Evolutionary conservation across 495 filamentous ascomycete genomes (phyloP), one percentile per base, ranked within the genome.

Genomic region (Tuber aestivum): DNA sequence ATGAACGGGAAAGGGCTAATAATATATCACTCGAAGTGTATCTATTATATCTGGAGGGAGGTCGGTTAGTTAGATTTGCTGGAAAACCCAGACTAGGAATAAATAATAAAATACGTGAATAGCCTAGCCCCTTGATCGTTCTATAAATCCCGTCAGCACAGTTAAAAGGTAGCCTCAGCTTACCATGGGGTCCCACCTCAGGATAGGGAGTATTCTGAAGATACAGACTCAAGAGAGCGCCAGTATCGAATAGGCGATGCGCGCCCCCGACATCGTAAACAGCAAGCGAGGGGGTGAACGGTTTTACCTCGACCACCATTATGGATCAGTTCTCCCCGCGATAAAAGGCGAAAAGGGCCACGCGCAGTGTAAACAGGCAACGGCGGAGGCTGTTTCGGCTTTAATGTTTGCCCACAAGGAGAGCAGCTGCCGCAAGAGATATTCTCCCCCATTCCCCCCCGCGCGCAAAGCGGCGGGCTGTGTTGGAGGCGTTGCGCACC

Each of bases 121-220:
- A 65, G 27, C 56, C 56, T 65, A 2, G 56, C 56, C 12, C 56
- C 56, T 65, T 65, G 56, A 65, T 65, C 56, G 56, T 65, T 65
- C 56, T 65, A 32, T 18, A 12, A 20, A 65, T 20, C 27, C 56
- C 27, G 2, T 65, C 12, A 65, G 56, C 56, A 65, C 3, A 8
- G 56, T 35, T 20, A 65, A 35, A 18, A 7, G 56, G 16, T 16
- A 35, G 3, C 27, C 27, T 65, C 32, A 2, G 14, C 7, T 35
- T 18, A 27, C 27, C 27, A 65, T 35, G 56, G 32, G 56, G n/a
- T 35, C 27, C 32, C 3, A 65, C 56, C 56, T 65, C 56, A 32
- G 56, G 56, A 35, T 65, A 65, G 32, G 56, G 56, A 6, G 56
- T 32, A 32, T 27, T 65, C 10, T 65, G 56, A 27, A 65, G 56